A percentile compares a stretch with the other conserved stretches of the same genome.
phyloP scores from a whole-genome alignment of 1,139 yeast genomes.

The Yamadazyma membranifaciens region DNA sequence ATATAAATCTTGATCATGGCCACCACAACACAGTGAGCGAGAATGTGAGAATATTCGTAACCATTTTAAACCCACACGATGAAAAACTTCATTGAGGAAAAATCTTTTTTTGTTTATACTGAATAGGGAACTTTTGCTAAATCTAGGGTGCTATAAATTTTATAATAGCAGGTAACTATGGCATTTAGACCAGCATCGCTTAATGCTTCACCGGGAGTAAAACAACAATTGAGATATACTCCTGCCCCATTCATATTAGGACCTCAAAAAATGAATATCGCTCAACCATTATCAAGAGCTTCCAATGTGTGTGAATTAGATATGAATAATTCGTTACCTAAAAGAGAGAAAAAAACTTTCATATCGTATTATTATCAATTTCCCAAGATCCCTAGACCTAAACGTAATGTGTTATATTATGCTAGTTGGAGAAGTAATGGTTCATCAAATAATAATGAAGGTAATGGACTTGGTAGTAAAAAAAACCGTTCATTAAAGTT shows the following conservation, averaged over 20 bases:
- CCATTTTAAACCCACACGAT: too few relatives aligned
- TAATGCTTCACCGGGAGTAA: constrained; percentile 14
- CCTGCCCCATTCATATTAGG: constrained; percentile 21
- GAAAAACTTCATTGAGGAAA: too few relatives aligned
- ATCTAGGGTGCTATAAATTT: too few relatives aligned
- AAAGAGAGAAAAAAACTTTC: constrained; percentile 19
- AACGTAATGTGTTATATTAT: constrained; percentile 56
- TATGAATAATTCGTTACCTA: constrained; percentile 14
- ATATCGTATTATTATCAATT: constrained; percentile 37
- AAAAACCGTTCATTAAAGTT: constrained; percentile 18
- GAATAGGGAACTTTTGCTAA: too few relatives aligned
- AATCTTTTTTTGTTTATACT: too few relatives aligned
- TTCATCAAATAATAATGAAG: constrained; percentile 16
- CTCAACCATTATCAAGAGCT: constrained; percentile 46
- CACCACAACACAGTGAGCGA: too few relatives aligned
- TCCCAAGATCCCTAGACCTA: constrained; percentile 65
- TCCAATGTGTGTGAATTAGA: constrained; percentile 35
- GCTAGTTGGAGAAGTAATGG: constrained; percentile 31
- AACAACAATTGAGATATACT: constrained; percentile 15
- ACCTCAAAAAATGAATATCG: constrained; percentile 34
- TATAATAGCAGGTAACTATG: constrained; percentile 13
- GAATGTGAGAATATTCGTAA: too few relatives aligned
- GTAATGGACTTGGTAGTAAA: constrained; percentile 7
- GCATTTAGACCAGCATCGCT: constrained; percentile 24
- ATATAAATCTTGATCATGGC: too few relatives aligned